Conservation (phyloP, 306 rosid species). For the Ammopiptanthus mongolicus region DNA sequence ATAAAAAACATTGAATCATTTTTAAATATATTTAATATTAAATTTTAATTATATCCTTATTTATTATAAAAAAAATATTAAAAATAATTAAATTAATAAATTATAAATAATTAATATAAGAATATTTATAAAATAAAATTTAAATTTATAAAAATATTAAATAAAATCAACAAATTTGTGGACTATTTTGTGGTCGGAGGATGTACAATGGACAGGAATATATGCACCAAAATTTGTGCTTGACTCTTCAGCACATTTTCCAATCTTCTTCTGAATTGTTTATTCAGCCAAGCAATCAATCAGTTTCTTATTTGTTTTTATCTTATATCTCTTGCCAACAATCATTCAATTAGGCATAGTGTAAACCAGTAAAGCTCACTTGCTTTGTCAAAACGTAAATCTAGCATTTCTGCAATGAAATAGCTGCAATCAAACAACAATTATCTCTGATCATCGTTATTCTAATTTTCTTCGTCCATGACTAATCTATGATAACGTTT, state of each 20-base stretch:
- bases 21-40: no score
- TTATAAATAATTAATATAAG: no score
- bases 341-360: not conserved
- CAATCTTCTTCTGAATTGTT: not conserved
- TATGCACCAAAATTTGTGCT: conserved; percentile 6
- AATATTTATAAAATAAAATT: no score
- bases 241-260: not conserved
- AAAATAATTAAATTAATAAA: no score
- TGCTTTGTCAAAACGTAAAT: not conserved
- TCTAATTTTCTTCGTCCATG: not conserved
- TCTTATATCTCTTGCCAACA: not conserved
- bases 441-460: not conserved
- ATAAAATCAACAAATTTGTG: no score
- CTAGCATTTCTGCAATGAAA: not conserved
- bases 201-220: not conserved
- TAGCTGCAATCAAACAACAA: not conserved
- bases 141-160: no score
- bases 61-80: no score
- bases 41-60: no score
- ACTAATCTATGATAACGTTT: not conserved
- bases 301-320: not conserved
- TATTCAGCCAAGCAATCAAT: not conserved
- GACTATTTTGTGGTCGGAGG: no score
- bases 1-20: no score
- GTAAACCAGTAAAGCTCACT: not conserved